Conservation (phyloP, 2,329 filamentous ascomycete species). For the Trichoderma citrinoviride region DNA sequence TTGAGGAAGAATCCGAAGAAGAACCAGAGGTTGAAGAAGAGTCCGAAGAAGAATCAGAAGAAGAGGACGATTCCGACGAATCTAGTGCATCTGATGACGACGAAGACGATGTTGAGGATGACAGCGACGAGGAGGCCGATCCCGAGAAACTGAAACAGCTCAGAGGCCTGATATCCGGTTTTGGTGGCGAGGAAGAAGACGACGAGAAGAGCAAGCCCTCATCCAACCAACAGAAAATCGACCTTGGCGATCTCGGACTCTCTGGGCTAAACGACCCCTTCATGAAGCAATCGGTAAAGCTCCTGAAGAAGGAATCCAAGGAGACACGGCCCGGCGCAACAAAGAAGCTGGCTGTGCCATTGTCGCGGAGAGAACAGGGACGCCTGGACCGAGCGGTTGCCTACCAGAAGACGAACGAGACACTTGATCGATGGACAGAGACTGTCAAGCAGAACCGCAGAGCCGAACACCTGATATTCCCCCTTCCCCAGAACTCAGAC, state of each 20-base stretch:
- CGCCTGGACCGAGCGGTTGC: conserved; percentile 77
- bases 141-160: conserved; percentile 62
- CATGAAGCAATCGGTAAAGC: conserved; percentile 76
- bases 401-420: conserved; percentile 88
- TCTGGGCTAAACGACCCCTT: conserved; percentile 69
- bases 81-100: conserved; percentile 42
- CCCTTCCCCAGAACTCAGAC: conserved; percentile 69
- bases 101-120: conserved; percentile 47
- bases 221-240: conserved; percentile 65
- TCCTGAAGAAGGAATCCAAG: conserved; percentile 64
- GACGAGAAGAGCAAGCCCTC: conserved; percentile 41
- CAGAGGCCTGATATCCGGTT: conserved; percentile 66
- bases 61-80: conserved; percentile 44
- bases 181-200: conserved; percentile 63
- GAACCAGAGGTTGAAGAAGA: conserved; percentile 47
- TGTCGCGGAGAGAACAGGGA: conserved; percentile 84
- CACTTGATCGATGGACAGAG: conserved; percentile 85
- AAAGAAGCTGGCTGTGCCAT: conserved; percentile 75
- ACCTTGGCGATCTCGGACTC: conserved; percentile 70
- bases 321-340: conserved; percentile 43
- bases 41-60: conserved; percentile 43
- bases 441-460: conserved; percentile 92
- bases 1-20: conserved; percentile 49
- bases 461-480: conserved; percentile 87
- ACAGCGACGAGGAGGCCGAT: conserved; percentile 48